Base-by-base conservation (phyloP, 2,329 filamentous ascomycete genomes). In the Diaporthe sp. region DNA sequence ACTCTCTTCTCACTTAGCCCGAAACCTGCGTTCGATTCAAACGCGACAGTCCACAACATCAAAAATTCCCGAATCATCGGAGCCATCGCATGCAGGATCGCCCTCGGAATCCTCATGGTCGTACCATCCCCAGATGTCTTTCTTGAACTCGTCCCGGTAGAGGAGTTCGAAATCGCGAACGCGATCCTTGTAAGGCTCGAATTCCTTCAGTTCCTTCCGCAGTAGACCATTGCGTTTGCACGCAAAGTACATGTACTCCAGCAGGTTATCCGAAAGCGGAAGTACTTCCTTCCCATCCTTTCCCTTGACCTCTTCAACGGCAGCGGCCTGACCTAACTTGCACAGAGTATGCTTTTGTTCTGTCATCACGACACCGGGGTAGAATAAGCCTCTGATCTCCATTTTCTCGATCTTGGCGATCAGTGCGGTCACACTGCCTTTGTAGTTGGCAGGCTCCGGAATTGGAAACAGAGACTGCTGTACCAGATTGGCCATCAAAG, bases 341-440 rank as follows among this genome's bases (percentile, higher is more conserved):
- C 76, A 77, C 10, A 39, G 46, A 8, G 59, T 62, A 46, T 77
- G 76, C 13, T 61, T 73, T 49, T 77, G 76, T 39, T 76, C 58
- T n/a, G 74, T 72, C 57, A 73, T 73, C 25, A 31, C 51, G 8
- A 76, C 22, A 15, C 68, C 68, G 17, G 76, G 76, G 12, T 70
- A 72, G 25, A 31, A 70, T 2, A 77, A 44, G 3, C 74, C 74
- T 25, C 72, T 68, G 28, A 77, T 77, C 4, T 76, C 68, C 72
- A 77, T 74, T 4, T 65, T 42, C 4, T 57, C 34, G 1, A 76
- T 31, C 34, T 74, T 77, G 7, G 44, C 62, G 19, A 59, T 59
- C 51, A 77, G 19, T 5, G 39, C 22, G 68, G 44, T 28, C 25
- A 76, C 69, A 19, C 61, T 74, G 15, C 72, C 74, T n/a, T 37